These are phyloP conservation scores for Rhizopogon rudus DNA, from an alignment of 768 basidiomycete species.

Conservation along the genomic window DNA sequence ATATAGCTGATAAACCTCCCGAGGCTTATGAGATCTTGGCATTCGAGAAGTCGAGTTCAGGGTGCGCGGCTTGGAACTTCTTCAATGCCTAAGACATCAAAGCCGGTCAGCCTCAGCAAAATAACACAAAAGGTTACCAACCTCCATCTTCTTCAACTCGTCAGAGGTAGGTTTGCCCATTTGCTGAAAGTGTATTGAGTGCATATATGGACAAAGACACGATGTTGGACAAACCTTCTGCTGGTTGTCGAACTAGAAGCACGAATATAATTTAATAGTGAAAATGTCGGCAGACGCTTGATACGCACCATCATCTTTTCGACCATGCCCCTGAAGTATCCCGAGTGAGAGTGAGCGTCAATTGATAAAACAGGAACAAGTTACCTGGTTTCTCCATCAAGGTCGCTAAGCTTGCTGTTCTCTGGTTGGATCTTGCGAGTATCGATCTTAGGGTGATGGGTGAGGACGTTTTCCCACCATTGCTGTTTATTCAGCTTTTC, in stretches of 20 bases:
- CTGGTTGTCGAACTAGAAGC: constrained; percentile 39
- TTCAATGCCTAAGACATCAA: constrained; percentile 55
- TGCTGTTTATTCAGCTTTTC: constrained; percentile 85
- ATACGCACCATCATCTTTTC: constrained; percentile 99
- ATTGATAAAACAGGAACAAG: background rate
- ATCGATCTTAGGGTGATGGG: constrained; percentile 95
- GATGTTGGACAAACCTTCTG: constrained; percentile 29
- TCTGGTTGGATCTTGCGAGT: constrained; percentile 93
- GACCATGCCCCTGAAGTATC: constrained; percentile 75
- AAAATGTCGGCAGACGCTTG: background rate
- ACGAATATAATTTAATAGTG: background rate
- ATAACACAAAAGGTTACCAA: constrained; percentile 19
- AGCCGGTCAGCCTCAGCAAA: background rate
- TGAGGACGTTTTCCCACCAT: constrained; percentile 98
- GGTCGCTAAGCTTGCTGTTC: constrained; percentile 93
- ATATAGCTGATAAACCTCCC: background rate
- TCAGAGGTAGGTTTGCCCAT: constrained; percentile 95
- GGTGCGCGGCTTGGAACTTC: constrained; percentile 87
- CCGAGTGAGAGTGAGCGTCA: constrained; percentile 1
- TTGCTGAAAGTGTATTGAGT: constrained; percentile 49
- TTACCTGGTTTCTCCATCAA: constrained; percentile 92
- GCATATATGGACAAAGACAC: background rate
- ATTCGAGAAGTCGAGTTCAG: constrained; percentile 92
- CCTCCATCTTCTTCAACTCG: constrained; percentile 91
- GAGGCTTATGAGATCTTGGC: constrained; percentile 69